Evolutionary conservation across 1,284 basidiomycete genomes (phyloP).

Genomic region (Butyriboletus appendiculatus): DNA sequence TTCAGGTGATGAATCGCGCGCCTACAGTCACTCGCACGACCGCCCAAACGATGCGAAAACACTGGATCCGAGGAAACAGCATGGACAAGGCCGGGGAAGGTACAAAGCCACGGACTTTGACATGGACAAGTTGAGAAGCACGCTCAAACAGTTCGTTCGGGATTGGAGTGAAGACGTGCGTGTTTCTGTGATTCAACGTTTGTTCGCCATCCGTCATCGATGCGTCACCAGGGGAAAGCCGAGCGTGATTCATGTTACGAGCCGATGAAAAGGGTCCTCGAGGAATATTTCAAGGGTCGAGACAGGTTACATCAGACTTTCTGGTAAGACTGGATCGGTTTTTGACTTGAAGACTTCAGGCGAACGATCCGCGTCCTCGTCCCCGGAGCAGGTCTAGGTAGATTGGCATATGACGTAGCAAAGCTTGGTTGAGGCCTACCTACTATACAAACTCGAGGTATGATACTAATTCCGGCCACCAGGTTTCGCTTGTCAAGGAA

Average conservation of each 20-base stretch:
- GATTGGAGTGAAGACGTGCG: conserved; percentile 87
- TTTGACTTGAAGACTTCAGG: conserved; percentile 34
- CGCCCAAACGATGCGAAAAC: conserved; percentile 27
- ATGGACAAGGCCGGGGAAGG: conserved; percentile 11
- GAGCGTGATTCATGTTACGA: conserved; percentile 80
- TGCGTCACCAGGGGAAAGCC: conserved; percentile 54
- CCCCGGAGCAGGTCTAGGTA: conserved; percentile 85
- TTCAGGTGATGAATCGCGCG: conserved; percentile 32
- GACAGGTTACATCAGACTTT: conserved; percentile 44
- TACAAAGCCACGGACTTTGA: conserved; percentile 67
- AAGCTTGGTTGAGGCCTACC: conserved; percentile 57
- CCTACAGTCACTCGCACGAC: conserved; percentile 28
- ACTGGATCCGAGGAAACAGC: conserved; percentile 25
- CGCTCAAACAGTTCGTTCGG: conserved; percentile 86
- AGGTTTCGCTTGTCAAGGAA: conserved; percentile 89
- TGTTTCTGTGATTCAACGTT: conserved; percentile 2
- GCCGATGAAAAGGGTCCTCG: conserved; percentile 77
- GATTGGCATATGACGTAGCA: conserved; percentile 86
- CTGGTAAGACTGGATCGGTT: neutral
- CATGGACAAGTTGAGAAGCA: conserved; percentile 88
- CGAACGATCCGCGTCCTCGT: conserved; percentile 73
- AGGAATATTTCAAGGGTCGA: conserved; percentile 62
- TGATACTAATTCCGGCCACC: conserved; percentile 2
- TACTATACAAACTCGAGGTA: neutral
- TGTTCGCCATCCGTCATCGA: neutral